Conservation (phyloP, 306 rosid genomes). For the Geum urbanum region DNA sequence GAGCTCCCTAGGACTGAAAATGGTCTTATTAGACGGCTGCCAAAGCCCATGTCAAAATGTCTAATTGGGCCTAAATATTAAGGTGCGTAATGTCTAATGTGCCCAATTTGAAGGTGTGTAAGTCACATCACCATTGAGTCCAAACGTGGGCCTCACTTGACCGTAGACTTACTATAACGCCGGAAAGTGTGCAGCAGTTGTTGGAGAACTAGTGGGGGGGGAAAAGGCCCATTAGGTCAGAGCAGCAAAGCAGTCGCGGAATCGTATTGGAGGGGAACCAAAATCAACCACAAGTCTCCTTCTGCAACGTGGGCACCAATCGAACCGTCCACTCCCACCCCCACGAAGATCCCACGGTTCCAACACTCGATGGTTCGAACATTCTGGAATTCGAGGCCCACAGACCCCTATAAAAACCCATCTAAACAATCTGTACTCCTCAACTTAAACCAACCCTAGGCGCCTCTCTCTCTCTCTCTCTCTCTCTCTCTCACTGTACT, state of each 20-base stretch:
- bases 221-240: neutral
- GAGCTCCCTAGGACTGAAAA: too few relatives aligned
- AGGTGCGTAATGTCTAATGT: too few relatives aligned
- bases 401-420: slow-evolving; percentile 27
- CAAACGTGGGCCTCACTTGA: neutral
- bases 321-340: neutral
- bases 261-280: neutral
- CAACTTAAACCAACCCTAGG: neutral
- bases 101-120: too few relatives aligned
- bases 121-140: neutral
- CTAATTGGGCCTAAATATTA: too few relatives aligned
- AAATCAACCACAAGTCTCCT: neutral
- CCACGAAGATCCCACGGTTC: slow-evolving; percentile 15
- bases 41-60: too few relatives aligned
- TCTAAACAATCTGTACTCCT: fast-evolving
- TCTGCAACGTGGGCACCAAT: neutral
- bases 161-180: neutral
- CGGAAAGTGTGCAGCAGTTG: neutral
- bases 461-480: neutral
- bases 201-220: neutral
- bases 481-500: neutral
- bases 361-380: slow-evolving; percentile 27
- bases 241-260: neutral
- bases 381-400: slow-evolving; percentile 42
- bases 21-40: too few relatives aligned